Conservation (phyloP, 495 filamentous ascomycete species). For the Hypoxylon lenormandii region DNA sequence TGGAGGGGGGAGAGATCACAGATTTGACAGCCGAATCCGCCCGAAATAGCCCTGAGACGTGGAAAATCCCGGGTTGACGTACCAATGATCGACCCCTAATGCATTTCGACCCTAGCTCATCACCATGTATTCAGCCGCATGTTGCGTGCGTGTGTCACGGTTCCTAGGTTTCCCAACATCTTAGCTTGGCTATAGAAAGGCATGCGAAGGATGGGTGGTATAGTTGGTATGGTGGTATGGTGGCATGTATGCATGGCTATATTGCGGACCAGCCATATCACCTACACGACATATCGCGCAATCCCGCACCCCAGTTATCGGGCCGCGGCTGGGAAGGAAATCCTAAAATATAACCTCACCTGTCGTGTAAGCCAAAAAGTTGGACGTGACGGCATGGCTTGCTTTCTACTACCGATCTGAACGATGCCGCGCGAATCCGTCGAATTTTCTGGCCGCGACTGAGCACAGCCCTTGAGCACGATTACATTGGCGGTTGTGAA, state of each 20-base stretch:
- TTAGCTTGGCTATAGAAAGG: slow-evolving; percentile 14
- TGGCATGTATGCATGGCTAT: slow-evolving; percentile 26
- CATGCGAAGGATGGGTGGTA: neutral
- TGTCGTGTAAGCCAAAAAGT: neutral
- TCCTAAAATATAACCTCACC: slow-evolving; percentile 8
- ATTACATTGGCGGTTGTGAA: neutral
- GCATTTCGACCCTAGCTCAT: slow-evolving; percentile 39
- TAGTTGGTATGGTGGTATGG: slow-evolving; percentile 7
- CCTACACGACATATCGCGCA: slow-evolving; percentile 41
- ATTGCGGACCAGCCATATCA: slow-evolving; percentile 17
- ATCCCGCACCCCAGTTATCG: slow-evolving; percentile 20
- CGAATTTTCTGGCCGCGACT: neutral
- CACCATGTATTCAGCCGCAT: slow-evolving; percentile 47
- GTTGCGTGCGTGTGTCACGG: slow-evolving; percentile 31
- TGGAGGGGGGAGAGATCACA: slow-evolving; percentile 21
- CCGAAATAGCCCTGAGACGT: slow-evolving; percentile 34
- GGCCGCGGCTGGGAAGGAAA: slow-evolving; percentile 12
- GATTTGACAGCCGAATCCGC: slow-evolving; percentile 42
- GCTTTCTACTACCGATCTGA: too few relatives aligned
- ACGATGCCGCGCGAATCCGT: too few relatives aligned
- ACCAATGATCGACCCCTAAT: slow-evolving; percentile 49
- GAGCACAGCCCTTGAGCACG: neutral
- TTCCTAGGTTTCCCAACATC: slow-evolving; percentile 21
- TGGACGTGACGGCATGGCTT: too few relatives aligned
- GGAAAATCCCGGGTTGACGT: slow-evolving; percentile 45